Conservation (phyloP, 2,329 filamentous ascomycete species). For the Fusarium pilosicola region DNA sequence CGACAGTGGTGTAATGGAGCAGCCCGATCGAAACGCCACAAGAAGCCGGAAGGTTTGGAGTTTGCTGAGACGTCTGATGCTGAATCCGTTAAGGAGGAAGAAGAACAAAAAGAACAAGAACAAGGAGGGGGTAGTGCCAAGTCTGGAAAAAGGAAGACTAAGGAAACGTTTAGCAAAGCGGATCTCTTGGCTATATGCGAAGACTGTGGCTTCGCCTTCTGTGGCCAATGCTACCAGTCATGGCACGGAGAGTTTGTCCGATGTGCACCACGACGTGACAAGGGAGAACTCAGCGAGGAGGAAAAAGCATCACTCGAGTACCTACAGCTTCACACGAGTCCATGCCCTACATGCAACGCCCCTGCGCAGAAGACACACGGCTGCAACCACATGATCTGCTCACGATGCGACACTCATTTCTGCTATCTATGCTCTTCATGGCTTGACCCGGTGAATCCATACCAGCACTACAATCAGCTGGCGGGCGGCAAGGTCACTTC, state of each 20-base stretch:
- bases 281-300: conserved; percentile 80
- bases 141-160: conserved; percentile 36
- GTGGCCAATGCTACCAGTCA: conserved; percentile 72
- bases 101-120: conserved; percentile 49
- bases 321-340: conserved; percentile 80
- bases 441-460: conserved; percentile 83
- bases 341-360: conserved; percentile 87
- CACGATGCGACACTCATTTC: conserved; percentile 89
- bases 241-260: conserved; percentile 90
- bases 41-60: conserved; percentile 74
- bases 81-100: conserved; percentile 59
- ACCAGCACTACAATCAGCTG: conserved; percentile 83
- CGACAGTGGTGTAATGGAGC: conserved; percentile 92
- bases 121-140: conserved; percentile 37
- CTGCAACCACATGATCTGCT: conserved; percentile 97
- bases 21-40: conserved; percentile 78
- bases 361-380: conserved; percentile 91
- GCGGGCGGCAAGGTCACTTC: conserved; percentile 62
- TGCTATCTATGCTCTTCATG: conserved; percentile 95
- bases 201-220: conserved; percentile 91
- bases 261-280: conserved; percentile 73
- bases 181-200: conserved; percentile 86
- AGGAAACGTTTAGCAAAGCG: conserved; percentile 54
- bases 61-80: conserved; percentile 66
- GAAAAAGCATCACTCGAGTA: conserved; percentile 90